A percentile compares a stretch with the other conserved stretches of the same genome.
These are phyloP conservation scores for Backusella sp. DNA, from an alignment of 192 early-diverging fungal species.

Conservation along the genomic window DNA sequence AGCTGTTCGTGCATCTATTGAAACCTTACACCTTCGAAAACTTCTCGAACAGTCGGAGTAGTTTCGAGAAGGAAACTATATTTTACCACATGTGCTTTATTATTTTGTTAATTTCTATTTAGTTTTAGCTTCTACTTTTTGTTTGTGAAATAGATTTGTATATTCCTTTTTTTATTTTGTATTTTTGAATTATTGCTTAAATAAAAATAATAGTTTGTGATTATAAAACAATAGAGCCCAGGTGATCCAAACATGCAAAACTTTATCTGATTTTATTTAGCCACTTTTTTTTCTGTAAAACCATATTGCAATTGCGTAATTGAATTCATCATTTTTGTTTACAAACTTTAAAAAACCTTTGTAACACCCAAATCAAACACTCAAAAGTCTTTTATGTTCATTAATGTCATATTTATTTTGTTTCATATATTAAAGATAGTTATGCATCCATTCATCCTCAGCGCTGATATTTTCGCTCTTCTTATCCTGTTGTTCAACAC, in stretches of 20 bases:
- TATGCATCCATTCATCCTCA: conserved; percentile 3
- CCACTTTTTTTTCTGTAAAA: too few relatives aligned
- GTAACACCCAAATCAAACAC: neutral
- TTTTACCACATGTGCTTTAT: neutral
- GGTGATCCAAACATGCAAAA: neutral
- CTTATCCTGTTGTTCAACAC: neutral
- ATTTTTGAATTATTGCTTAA: neutral
- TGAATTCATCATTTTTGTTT: neutral
- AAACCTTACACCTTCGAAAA: conserved; percentile 7
- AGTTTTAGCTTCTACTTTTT: too few relatives aligned
- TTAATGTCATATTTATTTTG: too few relatives aligned
- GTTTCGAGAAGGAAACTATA: too few relatives aligned
- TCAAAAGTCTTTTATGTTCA: neutral
- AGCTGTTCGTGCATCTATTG: neutral
- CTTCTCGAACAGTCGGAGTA: neutral
- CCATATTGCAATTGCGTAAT: neutral
- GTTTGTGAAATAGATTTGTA: neutral
- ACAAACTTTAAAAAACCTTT: neutral
- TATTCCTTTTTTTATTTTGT: neutral
- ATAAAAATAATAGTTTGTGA: neutral
- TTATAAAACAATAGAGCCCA: neutral
- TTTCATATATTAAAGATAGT: neutral
- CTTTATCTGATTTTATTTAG: neutral
- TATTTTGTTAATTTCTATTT: neutral
- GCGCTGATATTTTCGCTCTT: neutral